Conservation (phyloP, 1,284 basidiomycete genomes). For the Boletus mariae region DNA sequence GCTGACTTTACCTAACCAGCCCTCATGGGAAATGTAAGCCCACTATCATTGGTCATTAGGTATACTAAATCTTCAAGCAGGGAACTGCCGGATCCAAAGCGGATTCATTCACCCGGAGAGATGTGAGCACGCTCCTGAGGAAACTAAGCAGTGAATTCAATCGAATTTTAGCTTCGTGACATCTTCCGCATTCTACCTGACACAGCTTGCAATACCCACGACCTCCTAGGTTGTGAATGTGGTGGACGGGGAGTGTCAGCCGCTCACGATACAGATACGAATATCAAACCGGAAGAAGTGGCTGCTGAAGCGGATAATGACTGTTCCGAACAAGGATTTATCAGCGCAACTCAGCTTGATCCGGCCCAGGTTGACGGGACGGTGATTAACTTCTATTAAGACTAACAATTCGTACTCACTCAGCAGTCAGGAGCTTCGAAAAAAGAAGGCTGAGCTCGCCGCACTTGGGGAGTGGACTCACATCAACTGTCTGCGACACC, state of each 20-base stretch:
- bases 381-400: slow-evolving; percentile 35
- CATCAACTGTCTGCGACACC: slow-evolving; percentile 61
- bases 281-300: slow-evolving; percentile 6
- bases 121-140: slow-evolving; percentile 47
- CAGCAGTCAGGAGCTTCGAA: slow-evolving; percentile 55
- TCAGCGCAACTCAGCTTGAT: slow-evolving; percentile 69
- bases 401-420: slow-evolving; percentile 3
- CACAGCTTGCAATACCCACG: slow-evolving; percentile 90
- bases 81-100: slow-evolving; percentile 58
- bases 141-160: slow-evolving; percentile 5
- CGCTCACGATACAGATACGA: slow-evolving; percentile 17
- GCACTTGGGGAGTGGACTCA: slow-evolving; percentile 88
- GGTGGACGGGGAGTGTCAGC: slow-evolving; percentile 31
- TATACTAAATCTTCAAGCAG: slow-evolving; percentile 27
- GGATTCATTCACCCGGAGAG: slow-evolving; percentile 86
- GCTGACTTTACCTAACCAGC: slow-evolving; percentile 39
- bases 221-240: slow-evolving; percentile 77
- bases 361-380: slow-evolving; percentile 43
- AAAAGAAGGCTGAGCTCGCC: slow-evolving; percentile 75
- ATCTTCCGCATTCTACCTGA: slow-evolving; percentile 85
- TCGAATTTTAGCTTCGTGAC: slow-evolving; percentile 63
- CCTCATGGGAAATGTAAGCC: slow-evolving; percentile 59
- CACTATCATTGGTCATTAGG: not conserved
- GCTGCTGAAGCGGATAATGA: slow-evolving; percentile 21
- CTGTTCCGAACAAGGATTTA: slow-evolving; percentile 51